Conservation (phyloP, 441 rosid genomes). For the Omphalea diandra region DNA sequence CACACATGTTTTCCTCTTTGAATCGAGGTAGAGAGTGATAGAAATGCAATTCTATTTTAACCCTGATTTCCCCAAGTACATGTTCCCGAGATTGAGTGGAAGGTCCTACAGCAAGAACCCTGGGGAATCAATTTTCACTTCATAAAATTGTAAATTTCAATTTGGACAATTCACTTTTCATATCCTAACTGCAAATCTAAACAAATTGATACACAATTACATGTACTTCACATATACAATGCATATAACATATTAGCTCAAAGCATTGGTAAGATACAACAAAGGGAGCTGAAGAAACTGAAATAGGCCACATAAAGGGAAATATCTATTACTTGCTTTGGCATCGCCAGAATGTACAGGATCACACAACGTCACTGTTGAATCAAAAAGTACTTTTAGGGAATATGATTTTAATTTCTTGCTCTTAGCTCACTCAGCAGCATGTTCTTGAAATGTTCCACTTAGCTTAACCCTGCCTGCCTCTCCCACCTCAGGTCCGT, state of each 20-base stretch:
- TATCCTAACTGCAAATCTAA: neutral
- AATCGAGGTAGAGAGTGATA: no score
- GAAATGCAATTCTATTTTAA: no score
- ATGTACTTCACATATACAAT: neutral
- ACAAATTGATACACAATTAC: neutral
- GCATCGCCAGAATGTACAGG: neutral
- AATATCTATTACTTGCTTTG: neutral
- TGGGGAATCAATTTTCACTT: neutral
- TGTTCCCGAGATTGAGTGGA: no score
- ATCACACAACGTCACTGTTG: neutral
- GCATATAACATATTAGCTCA: neutral
- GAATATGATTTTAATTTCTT: conserved; percentile 1
- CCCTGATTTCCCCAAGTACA: no score
- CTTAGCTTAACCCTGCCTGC: conserved; percentile 42
- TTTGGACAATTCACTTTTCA: neutral
- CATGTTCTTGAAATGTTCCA: neutral
- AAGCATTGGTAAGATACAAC: conserved; percentile 3
- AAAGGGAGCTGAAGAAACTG: neutral
- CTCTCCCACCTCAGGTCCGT: conserved; percentile 79
- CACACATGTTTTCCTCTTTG: no score
- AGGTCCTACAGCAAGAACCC: no score
- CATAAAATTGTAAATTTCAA: no score
- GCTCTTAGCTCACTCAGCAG: no score
- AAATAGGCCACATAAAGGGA: neutral
- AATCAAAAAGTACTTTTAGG: neutral